phyloP scores from a whole-genome alignment of 345 rosid species.

The Noccaea caerulescens region DNA sequence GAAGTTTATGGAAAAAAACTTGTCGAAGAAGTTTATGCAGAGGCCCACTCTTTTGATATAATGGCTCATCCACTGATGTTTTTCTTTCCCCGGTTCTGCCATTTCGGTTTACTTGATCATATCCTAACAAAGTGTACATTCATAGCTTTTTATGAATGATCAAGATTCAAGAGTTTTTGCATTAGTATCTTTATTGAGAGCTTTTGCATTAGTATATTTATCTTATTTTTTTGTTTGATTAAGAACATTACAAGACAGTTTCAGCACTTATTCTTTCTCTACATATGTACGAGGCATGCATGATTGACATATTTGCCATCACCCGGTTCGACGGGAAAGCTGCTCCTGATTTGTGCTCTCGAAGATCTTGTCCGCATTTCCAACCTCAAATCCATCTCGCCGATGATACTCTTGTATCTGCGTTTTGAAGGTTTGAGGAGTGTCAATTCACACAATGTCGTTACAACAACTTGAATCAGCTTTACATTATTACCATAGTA shows the following conservation, averaged over 20 bases:
- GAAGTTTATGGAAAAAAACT: too few species aligned
- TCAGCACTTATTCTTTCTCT: slow-evolving; percentile 30
- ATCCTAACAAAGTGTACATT: too few species aligned
- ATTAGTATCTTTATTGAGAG: neutral
- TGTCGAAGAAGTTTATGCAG: too few species aligned
- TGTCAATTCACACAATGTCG: slow-evolving; percentile 13
- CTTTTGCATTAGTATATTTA: neutral
- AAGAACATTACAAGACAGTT: slow-evolving; percentile 24
- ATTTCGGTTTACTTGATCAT: too few species aligned
- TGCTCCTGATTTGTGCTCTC: slow-evolving; percentile 66
- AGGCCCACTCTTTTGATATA: too few species aligned
- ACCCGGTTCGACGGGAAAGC: slow-evolving; percentile 36
- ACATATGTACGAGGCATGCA: slow-evolving; percentile 28
- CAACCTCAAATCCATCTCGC: slow-evolving; percentile 90
- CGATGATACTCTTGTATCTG: slow-evolving; percentile 78
- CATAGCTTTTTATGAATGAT: too few species aligned
- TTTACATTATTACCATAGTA: neutral
- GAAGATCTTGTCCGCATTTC: slow-evolving; percentile 95
- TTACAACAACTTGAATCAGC: slow-evolving; percentile 20
- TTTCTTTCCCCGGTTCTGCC: too few species aligned
- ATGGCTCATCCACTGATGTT: too few species aligned
- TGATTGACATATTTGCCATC: slow-evolving; percentile 3
- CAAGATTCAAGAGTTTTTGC: too few species aligned
- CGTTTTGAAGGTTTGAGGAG: neutral
- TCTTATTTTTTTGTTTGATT: neutral